Conservation (phyloP, 148 eudicot species). For the Rhododendron mucronatum region DNA sequence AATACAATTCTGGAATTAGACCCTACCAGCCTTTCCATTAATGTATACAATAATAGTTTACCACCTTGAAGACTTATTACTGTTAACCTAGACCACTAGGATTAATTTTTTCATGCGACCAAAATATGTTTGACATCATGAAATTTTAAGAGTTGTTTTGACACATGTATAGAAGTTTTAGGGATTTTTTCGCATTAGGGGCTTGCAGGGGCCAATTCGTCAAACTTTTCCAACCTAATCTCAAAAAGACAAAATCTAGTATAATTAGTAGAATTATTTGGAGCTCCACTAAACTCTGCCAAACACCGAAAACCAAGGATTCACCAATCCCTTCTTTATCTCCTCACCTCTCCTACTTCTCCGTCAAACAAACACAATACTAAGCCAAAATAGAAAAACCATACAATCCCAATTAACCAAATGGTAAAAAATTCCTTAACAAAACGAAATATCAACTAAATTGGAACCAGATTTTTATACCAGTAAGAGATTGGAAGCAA, state of each 20-base stretch:
- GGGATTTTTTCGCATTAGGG: not conserved
- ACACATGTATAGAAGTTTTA: not conserved
- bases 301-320: not conserved
- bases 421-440: not conserved
- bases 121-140: not conserved
- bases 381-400: not conserved
- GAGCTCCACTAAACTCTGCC: not conserved
- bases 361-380: not conserved
- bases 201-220: not conserved
- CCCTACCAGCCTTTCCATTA: not conserved
- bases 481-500: slow-evolving; percentile 96
- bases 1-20: not conserved
- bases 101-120: not conserved
- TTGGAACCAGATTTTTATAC: slow-evolving; percentile 22
- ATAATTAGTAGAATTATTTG: not conserved
- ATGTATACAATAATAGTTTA: not conserved
- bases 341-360: not conserved
- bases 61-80: not conserved
- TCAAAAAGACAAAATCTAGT: not conserved
- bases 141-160: not conserved
- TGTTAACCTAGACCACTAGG: too few relatives aligned
- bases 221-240: not conserved
- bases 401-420: not conserved
- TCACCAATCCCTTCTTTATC: not conserved
- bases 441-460: not conserved